Conservation (phyloP, 768 basidiomycete species). For the Hericium coralloides region DNA sequence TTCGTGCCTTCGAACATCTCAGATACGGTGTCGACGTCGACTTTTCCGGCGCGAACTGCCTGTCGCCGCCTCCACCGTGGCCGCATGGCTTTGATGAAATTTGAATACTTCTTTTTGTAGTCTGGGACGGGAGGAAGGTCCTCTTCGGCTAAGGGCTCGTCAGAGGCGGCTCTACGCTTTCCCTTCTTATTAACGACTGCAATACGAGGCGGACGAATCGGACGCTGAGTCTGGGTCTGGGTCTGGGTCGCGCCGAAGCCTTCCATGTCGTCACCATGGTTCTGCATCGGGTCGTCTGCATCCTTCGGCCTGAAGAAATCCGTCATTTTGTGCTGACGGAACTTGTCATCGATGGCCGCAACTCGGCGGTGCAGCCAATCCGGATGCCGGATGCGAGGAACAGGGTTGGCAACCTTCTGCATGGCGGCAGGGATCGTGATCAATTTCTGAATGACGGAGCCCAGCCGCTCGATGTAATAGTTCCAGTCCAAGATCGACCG, state of each 20-base stretch:
- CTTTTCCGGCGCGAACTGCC: constrained; percentile 30
- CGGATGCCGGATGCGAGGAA: constrained; percentile 90
- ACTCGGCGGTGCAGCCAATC: constrained; percentile 95
- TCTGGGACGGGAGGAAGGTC: constrained; percentile 45
- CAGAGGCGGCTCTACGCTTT: constrained; percentile 29
- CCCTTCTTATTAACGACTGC: constrained; percentile 47
- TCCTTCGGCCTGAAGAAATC: constrained; percentile 71
- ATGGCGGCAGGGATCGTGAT: constrained; percentile 99
- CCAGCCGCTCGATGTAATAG: constrained; percentile 96
- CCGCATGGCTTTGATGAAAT: constrained; percentile 71
- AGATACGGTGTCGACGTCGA: constrained; percentile 41
- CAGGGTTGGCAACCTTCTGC: constrained; percentile 95
- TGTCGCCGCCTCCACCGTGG: constrained; percentile 65
- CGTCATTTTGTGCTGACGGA: constrained; percentile 95
- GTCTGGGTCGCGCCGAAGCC: constrained; percentile 29
- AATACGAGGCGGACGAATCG: constrained; percentile 28
- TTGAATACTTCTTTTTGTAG: constrained; percentile 54
- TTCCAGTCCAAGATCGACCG: constrained; percentile 95
- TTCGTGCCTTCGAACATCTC: constrained; percentile 65
- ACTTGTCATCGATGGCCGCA: constrained; percentile 85
- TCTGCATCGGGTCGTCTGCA: constrained; percentile 24
- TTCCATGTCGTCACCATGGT: constrained; percentile 42
- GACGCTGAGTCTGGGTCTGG: constrained; percentile 10
- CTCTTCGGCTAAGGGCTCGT: constrained; percentile 27
- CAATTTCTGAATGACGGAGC: constrained; percentile 96